Conservation (phyloP, 2,329 filamentous ascomycete species). For the Pseudofabraea citricarpa region DNA sequence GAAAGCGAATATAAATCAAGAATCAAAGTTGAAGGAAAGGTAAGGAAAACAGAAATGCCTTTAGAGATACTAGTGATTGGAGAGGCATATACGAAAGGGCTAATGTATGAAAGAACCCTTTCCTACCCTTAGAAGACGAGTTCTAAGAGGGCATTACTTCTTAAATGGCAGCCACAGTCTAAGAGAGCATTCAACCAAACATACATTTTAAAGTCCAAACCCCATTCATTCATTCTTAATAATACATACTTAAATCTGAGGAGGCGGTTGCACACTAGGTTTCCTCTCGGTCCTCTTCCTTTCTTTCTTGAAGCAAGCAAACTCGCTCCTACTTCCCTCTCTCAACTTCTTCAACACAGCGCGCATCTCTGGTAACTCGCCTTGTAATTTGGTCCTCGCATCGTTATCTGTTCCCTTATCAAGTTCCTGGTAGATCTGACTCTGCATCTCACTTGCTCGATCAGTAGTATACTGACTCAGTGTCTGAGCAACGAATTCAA, state of each 20-base stretch:
- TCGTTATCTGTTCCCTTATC: constrained; percentile 87
- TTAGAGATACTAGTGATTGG: too few species aligned
- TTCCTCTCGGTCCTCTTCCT: constrained; percentile 14
- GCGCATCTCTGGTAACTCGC: constrained; percentile 85
- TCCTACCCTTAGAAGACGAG: too few species aligned
- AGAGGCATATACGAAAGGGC: too few species aligned
- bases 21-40: too few species aligned
- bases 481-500: constrained; percentile 95
- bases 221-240: neutral
- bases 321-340: constrained; percentile 79
- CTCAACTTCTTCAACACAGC: constrained; percentile 77
- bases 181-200: too few species aligned
- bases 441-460: constrained; percentile 73
- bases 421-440: constrained; percentile 86
- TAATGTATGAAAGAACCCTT: too few species aligned
- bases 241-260: neutral
- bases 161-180: too few species aligned
- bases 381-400: constrained; percentile 73
- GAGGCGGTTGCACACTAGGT: neutral
- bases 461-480: constrained; percentile 86
- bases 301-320: constrained; percentile 72
- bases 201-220: too few species aligned
- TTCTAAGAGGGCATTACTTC: too few species aligned
- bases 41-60: too few species aligned
- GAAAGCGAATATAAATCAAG: too few species aligned